Evolutionary conservation across 2,329 filamentous ascomycete genomes (phyloP).

Genomic region (Colletotrichum sp.): DNA sequence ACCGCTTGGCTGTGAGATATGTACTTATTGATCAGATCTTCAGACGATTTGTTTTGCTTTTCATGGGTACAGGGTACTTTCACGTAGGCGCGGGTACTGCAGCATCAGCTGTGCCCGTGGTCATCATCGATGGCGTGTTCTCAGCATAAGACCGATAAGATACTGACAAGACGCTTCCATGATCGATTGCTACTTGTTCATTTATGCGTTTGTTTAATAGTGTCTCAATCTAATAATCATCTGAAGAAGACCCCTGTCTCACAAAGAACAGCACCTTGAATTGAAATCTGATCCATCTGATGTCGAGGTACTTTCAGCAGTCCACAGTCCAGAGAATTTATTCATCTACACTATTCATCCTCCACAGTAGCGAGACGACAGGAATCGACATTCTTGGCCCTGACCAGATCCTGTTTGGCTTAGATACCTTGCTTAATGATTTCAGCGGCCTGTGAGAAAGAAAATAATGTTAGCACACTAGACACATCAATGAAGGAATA

Average conservation of each 20-base stretch:
- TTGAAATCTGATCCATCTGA: not conserved
- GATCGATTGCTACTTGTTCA: not conserved
- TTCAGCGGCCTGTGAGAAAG: not conserved
- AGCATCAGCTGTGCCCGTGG: not conserved
- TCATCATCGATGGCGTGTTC: not conserved
- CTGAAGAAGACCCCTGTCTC: not conserved
- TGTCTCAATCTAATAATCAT: too few relatives aligned
- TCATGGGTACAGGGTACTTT: not conserved
- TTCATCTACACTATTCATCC: not conserved
- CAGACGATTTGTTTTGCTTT: too few relatives aligned
- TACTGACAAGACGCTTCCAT: not conserved
- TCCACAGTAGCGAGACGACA: not conserved
- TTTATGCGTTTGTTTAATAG: accelerated
- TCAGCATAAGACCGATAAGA: not conserved
- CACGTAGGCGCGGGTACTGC: not conserved
- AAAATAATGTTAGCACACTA: not conserved
- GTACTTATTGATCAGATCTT: too few relatives aligned
- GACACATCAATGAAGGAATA: accelerated
- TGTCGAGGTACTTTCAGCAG: not conserved
- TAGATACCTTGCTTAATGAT: conserved; percentile 9
- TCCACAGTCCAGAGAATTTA: not conserved
- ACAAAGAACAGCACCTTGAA: not conserved
- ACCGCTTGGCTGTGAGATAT: too few relatives aligned
- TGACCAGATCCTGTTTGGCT: not conserved
- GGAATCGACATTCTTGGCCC: not conserved